These are phyloP conservation scores for Trametes villosa DNA, from an alignment of 768 basidiomycete genomes.

Conservation along the genomic window DNA sequence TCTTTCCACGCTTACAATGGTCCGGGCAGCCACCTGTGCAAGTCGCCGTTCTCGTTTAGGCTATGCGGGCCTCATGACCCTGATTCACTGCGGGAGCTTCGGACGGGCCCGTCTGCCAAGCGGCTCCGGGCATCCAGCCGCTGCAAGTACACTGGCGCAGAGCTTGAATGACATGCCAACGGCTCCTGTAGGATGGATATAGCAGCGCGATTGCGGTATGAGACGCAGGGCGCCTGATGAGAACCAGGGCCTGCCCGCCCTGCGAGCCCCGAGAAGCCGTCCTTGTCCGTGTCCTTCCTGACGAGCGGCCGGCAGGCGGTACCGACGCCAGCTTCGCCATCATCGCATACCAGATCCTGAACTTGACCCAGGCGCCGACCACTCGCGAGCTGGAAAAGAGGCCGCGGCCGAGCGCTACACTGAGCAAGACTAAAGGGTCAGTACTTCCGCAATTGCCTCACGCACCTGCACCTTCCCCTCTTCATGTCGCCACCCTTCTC, in stretches of 20 bases:
- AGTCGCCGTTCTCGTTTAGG: constrained; percentile 22
- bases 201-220: no score
- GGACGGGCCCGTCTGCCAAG: constrained; percentile 15
- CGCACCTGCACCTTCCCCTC: constrained; percentile 33
- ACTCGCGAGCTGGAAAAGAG: no score
- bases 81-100: constrained; percentile 7
- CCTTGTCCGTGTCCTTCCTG: no score
- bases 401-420: no score
- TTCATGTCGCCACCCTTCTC: constrained; percentile 37
- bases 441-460: constrained; percentile 33
- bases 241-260: no score
- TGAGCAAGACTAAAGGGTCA: no score
- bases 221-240: no score
- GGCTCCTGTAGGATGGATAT: constrained; percentile 1
- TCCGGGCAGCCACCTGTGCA: constrained; percentile 17
- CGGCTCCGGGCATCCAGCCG: constrained; percentile 23
- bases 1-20: constrained; percentile 18
- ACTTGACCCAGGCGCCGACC: no score
- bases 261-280: no score
- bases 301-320: no score
- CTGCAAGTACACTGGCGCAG: constrained; percentile 18
- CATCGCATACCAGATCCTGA: no score
- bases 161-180: constrained; percentile 11
- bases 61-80: constrained; percentile 11
- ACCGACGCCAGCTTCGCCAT: no score